A percentile compares a stretch with the other conserved stretches of the same genome.
Conservation (phyloP, 805 yeast species). For the Candida krabiensis region DNA sequence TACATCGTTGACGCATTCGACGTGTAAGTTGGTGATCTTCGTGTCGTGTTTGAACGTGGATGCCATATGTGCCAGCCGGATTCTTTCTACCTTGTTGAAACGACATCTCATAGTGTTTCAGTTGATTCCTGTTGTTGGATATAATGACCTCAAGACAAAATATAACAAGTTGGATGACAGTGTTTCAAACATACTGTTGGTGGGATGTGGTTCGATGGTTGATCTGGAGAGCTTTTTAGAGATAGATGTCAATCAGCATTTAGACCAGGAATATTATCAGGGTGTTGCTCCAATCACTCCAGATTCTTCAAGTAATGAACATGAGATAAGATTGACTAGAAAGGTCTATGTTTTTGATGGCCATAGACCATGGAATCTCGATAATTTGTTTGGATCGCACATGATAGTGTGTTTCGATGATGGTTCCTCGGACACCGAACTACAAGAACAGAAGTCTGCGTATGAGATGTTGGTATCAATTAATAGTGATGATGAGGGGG, state of each 20-base stretch:
- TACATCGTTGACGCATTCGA: conserved; percentile 85
- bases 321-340: conserved; percentile 42
- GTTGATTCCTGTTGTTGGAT: conserved; percentile 90
- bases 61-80: conserved; percentile 85
- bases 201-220: conserved; percentile 94
- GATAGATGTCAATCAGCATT: conserved; percentile 53
- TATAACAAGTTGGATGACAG: conserved; percentile 68
- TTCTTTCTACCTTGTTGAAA: conserved; percentile 67
- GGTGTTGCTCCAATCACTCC: conserved; percentile 22
- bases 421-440: conserved; percentile 64
- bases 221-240: conserved; percentile 78
- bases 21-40: conserved; percentile 83
- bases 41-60: conserved; percentile 91
- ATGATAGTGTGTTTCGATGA: conserved; percentile 84
- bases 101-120: conserved; percentile 85
- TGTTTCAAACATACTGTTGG: conserved; percentile 68
- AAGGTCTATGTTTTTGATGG: conserved; percentile 85
- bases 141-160: conserved; percentile 68
- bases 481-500: conserved; percentile 37
- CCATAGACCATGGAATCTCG: conserved; percentile 95
- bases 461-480: conserved; percentile 51
- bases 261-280: conserved; percentile 34
- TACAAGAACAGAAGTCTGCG: conserved; percentile 59
- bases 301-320: conserved; percentile 27
- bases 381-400: conserved; percentile 83